Conservation (phyloP, 1,284 basidiomycete species). For the Abortiporus biennis region DNA sequence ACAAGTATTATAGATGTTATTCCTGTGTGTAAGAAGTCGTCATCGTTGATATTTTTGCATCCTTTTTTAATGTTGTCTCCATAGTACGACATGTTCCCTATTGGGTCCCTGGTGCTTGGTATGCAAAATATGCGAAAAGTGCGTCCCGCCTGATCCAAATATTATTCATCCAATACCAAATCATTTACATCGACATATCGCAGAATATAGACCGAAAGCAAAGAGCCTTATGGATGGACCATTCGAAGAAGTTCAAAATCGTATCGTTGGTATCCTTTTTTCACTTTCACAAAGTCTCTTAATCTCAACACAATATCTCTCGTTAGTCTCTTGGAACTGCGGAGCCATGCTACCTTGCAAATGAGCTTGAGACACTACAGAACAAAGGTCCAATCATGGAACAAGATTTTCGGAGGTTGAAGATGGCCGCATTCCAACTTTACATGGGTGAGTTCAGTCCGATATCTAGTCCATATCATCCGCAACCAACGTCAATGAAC, state of each 20-base stretch:
- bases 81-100: constrained; percentile 18
- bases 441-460: constrained; percentile 3
- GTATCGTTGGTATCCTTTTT: not conserved
- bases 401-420: constrained; percentile 8
- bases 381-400: constrained; percentile 12
- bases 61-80: not conserved
- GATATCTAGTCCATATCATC: too few relatives aligned
- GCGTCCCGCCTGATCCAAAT: not conserved
- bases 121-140: constrained; percentile 15
- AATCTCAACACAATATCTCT: not conserved
- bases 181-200: too few relatives aligned
- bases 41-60: not conserved
- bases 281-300: not conserved
- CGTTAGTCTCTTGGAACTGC: constrained; percentile 15
- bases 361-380: constrained; percentile 15
- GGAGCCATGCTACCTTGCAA: constrained; percentile 12
- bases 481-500: too few relatives aligned
- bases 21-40: constrained; percentile 14
- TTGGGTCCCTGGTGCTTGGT: constrained; percentile 24
- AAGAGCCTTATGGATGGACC: constrained; percentile 15
- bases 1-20: constrained; percentile 16
- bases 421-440: constrained; percentile 1
- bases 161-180: not conserved
- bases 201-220: too few relatives aligned
- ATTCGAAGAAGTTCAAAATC: constrained; percentile 15